These are phyloP conservation scores for Vigna mungo DNA, from an alignment of 306 rosid genomes.

Conservation along the genomic window DNA sequence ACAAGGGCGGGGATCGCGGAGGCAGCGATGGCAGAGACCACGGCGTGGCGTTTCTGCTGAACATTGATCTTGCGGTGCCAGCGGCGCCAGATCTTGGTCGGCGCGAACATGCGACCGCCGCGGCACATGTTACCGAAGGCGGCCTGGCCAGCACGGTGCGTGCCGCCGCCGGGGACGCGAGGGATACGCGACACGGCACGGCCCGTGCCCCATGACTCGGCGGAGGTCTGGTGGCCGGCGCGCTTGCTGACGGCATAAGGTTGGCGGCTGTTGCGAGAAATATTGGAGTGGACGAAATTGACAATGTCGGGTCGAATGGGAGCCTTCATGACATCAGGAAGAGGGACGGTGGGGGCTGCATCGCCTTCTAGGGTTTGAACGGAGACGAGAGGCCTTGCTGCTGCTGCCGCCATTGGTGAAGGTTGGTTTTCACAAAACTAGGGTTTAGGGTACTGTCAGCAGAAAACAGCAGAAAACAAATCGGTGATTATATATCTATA, in stretches of 20 bases:
- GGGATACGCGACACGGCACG: slow-evolving; percentile 87
- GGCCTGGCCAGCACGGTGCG: slow-evolving; percentile 88
- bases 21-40: slow-evolving; percentile 81
- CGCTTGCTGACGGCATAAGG: slow-evolving; percentile 72
- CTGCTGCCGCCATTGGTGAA: slow-evolving; percentile 59
- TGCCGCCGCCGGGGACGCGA: slow-evolving; percentile 86
- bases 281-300: slow-evolving; percentile 65
- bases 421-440: not conserved
- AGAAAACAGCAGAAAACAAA: not conserved
- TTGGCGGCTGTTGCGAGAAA: slow-evolving; percentile 65
- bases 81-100: slow-evolving; percentile 89
- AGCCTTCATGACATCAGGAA: slow-evolving; percentile 78
- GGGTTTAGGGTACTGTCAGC: slow-evolving; percentile 31
- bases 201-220: slow-evolving; percentile 91
- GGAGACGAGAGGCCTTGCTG: slow-evolving; percentile 78
- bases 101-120: slow-evolving; percentile 90
- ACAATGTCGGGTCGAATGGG: slow-evolving; percentile 74
- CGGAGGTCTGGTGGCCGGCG: slow-evolving; percentile 86
- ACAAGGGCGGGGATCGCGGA: slow-evolving; percentile 73
- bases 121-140: slow-evolving; percentile 94
- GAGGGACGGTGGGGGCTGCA: slow-evolving; percentile 47
- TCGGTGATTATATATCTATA: not conserved
- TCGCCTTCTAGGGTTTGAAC: slow-evolving; percentile 69
- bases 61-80: slow-evolving; percentile 84
- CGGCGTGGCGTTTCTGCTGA: slow-evolving; percentile 74